Evolutionary conservation across 306 rosid genomes (phyloP), one percentile per base, ranked within the genome.

Genomic region (Geum urbanum): DNA sequence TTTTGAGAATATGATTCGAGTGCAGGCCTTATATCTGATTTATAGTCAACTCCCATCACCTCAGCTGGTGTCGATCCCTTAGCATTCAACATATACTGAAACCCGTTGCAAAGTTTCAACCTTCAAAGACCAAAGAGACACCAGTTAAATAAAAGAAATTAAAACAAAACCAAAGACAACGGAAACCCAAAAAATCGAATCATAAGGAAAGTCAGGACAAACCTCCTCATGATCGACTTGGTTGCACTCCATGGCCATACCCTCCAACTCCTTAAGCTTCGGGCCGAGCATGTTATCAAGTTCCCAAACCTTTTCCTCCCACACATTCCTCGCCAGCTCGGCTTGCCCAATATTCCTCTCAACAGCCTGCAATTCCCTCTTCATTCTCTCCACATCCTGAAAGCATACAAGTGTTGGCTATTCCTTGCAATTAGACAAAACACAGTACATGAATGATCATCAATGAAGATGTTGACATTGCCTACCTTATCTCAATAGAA

Each of bases 381-480:
- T 91, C 99, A 90, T 94, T 79, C 99, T 80, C 73, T 94, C 99
- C 63, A 89, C 85, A 60, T n/a, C n/a, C n/a, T n/a, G n/a, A n/a
- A n/a, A n/a, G n/a, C n/a, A n/a, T n/a, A n/a, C n/a, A n/a, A n/a
- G n/a, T n/a, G n/a, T n/a, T n/a, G n/a, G n/a, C n/a, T n/a, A n/a
- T n/a, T n/a, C n/a, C n/a, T n/a, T n/a, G n/a, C n/a, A n/a, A n/a
- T n/a, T n/a, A n/a, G n/a, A n/a, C n/a, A n/a, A n/a, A n/a, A n/a
- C n/a, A n/a, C n/a, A n/a, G n/a, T n/a, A n/a, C n/a, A n/a, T n/a
- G n/a, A n/a, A n/a, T n/a, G n/a, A n/a, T n/a, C n/a, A n/a, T n/a
- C n/a, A n/a, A n/a, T n/a, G n/a, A n/a, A n/a, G n/a, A n/a, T n/a
- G n/a, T n/a, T n/a, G n/a, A n/a, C n/a, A n/a, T n/a, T n/a, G n/a